Evolutionary conservation across 306 rosid genomes (phyloP).

Genomic region (Leucaena leucocephala): DNA sequence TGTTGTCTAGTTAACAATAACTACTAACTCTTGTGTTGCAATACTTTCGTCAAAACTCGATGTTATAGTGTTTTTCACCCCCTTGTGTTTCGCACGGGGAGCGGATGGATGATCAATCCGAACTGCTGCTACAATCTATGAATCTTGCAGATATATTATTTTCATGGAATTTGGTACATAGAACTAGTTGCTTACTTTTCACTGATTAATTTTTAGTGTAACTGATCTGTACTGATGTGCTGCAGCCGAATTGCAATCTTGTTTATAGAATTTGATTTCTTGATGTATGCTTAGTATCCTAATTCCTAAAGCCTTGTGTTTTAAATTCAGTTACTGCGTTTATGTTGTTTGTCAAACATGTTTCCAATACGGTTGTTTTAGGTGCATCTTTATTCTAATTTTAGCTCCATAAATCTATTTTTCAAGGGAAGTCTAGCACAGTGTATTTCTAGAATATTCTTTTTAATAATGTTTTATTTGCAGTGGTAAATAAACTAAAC

Average conservation of each 20-base stretch:
- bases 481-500: no score
- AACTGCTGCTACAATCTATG: constrained; percentile 16
- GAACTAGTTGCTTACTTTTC: neutral
- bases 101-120: constrained; percentile 26
- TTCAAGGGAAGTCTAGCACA: no score
- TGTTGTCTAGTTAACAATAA: constrained; percentile 11
- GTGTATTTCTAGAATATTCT: no score
- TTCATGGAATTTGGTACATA: neutral
- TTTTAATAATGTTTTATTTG: no score
- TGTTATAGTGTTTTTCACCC: neutral
- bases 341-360: neutral
- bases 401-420: no score
- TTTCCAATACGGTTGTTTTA: neutral
- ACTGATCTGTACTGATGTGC: neutral
- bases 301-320: neutral
- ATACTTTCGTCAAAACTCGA: constrained; percentile 21
- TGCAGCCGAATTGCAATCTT: neutral
- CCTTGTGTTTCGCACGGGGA: neutral
- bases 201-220: neutral
- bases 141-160: constrained; percentile 1
- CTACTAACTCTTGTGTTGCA: neutral
- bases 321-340: neutral
- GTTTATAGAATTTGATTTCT: neutral
- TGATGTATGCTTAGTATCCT: neutral
- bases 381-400: no score